phyloP scores from a whole-genome alignment of 1,139 yeast species.

The Geotrichum candidum region DNA sequence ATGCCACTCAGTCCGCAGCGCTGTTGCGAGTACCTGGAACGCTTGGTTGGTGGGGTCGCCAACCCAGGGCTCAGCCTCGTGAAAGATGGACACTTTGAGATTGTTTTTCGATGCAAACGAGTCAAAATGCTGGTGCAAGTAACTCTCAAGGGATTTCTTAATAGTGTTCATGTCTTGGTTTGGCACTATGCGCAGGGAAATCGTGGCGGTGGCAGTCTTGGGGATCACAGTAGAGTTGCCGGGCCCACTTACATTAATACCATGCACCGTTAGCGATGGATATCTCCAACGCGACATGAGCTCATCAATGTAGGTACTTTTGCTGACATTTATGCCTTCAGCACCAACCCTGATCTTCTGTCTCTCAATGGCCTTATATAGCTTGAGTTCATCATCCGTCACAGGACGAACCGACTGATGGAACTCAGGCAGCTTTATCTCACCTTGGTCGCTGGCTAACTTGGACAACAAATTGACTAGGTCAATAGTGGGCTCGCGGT shows the following conservation, averaged over 20 bases:
- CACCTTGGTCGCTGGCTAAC: slow-evolving; percentile 51
- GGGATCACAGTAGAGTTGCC: slow-evolving; percentile 88
- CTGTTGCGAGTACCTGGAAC: slow-evolving; percentile 58
- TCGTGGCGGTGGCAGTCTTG: slow-evolving; percentile 63
- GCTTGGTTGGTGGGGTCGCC: slow-evolving; percentile 77
- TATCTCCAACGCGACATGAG: slow-evolving; percentile 80
- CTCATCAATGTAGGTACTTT: neutral
- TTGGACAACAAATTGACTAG: slow-evolving; percentile 64
- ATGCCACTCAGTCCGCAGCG: slow-evolving; percentile 42
- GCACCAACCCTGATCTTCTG: neutral
- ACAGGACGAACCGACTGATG: slow-evolving; percentile 59
- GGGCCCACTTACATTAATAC: slow-evolving; percentile 83
- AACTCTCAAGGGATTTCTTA: slow-evolving; percentile 45
- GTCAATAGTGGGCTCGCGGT: slow-evolving; percentile 85
- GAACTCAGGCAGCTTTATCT: slow-evolving; percentile 62
- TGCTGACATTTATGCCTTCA: neutral
- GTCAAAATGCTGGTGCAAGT: slow-evolving; percentile 44
- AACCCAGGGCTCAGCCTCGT: slow-evolving; percentile 94
- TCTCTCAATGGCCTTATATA: slow-evolving; percentile 59
- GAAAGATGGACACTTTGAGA: slow-evolving; percentile 53
- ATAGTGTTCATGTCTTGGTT: slow-evolving; percentile 65
- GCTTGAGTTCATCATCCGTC: slow-evolving; percentile 48
- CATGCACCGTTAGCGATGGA: slow-evolving; percentile 88
- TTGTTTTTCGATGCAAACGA: slow-evolving; percentile 54
- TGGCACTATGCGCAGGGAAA: slow-evolving; percentile 86